Conservation (phyloP, 306 rosid species). For the Clitoria ternatea region DNA sequence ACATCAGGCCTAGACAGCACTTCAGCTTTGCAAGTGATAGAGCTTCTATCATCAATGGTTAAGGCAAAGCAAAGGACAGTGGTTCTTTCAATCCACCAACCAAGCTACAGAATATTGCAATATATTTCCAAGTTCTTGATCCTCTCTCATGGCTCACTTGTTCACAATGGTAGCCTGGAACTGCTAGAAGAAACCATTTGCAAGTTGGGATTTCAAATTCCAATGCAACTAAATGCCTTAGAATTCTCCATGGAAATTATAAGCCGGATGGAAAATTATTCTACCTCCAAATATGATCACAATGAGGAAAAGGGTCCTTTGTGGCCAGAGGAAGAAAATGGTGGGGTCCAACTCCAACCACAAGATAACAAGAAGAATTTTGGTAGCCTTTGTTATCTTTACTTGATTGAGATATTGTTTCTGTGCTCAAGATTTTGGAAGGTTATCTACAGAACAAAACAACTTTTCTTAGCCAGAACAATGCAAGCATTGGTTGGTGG, state of each 20-base stretch:
- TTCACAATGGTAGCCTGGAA: constrained; percentile 66
- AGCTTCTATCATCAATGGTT: constrained; percentile 64
- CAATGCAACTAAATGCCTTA: constrained; percentile 64
- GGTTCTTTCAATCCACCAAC: constrained; percentile 84
- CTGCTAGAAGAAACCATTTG: constrained; percentile 53
- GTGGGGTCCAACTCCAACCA: background rate
- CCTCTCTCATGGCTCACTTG: constrained; percentile 67
- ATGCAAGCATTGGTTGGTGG: constrained; percentile 92
- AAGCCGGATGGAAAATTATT: constrained; percentile 40
- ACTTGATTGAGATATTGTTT: constrained; percentile 57
- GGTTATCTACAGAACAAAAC: constrained; percentile 81
- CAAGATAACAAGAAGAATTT: background rate
- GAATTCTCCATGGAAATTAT: constrained; percentile 87
- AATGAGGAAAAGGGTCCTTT: constrained; percentile 21
- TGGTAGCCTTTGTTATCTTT: constrained; percentile 2
- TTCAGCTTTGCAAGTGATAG: constrained; percentile 57
- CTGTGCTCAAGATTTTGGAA: constrained; percentile 88
- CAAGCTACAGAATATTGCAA: constrained; percentile 76
- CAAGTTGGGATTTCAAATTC: constrained; percentile 54
- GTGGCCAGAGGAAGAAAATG: constrained; percentile 38
- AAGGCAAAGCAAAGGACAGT: constrained; percentile 58
- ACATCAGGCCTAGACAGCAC: constrained; percentile 78
- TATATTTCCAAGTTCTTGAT: constrained; percentile 67
- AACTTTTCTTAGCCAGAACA: constrained; percentile 75
- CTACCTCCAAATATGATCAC: constrained; percentile 26